These are phyloP conservation scores for Elaeis oleifera DNA, from an alignment of 202 grass and related monocot genomes.

Conservation along the genomic window DNA sequence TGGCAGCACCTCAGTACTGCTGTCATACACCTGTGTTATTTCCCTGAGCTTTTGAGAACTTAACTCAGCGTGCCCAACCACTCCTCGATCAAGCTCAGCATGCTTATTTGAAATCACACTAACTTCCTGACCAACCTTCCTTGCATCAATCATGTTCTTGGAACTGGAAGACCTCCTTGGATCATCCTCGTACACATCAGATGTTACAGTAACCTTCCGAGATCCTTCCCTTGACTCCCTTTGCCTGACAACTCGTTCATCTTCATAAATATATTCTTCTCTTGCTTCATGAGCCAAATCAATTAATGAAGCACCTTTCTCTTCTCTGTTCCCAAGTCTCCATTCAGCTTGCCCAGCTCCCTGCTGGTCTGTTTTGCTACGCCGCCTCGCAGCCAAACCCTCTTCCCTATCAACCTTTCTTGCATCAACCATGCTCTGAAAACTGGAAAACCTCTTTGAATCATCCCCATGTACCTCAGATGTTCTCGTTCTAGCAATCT, in stretches of 20 bases:
- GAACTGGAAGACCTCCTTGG: background rate
- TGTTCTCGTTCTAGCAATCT: conserved; percentile 51
- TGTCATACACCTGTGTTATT: conserved; percentile 24
- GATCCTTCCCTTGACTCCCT: conserved; percentile 5
- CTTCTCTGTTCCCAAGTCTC: background rate
- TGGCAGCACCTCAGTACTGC: conserved; percentile 20
- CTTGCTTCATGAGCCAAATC: too few relatives aligned
- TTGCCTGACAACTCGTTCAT: background rate
- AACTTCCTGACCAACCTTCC: background rate
- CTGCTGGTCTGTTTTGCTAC: conserved; percentile 6
- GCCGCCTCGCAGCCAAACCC: conserved; percentile 23
- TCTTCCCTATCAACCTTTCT: conserved; percentile 2
- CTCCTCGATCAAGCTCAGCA: conserved; percentile 2
- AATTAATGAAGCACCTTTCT: too few relatives aligned
- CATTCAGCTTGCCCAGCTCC: background rate
- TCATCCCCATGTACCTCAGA: conserved; percentile 42
- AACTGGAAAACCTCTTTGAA: conserved; percentile 36
- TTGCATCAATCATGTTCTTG: background rate
- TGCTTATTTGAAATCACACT: conserved; percentile 6
- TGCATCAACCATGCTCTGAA: conserved; percentile 11
- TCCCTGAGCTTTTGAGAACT: conserved; percentile 32
- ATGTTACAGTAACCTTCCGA: background rate
- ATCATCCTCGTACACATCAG: background rate
- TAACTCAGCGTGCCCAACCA: conserved; percentile 22
- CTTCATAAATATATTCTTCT: background rate